These are phyloP conservation scores for Coemansia sp. DNA, from an alignment of 192 early-diverging fungal species.

Conservation along the genomic window DNA sequence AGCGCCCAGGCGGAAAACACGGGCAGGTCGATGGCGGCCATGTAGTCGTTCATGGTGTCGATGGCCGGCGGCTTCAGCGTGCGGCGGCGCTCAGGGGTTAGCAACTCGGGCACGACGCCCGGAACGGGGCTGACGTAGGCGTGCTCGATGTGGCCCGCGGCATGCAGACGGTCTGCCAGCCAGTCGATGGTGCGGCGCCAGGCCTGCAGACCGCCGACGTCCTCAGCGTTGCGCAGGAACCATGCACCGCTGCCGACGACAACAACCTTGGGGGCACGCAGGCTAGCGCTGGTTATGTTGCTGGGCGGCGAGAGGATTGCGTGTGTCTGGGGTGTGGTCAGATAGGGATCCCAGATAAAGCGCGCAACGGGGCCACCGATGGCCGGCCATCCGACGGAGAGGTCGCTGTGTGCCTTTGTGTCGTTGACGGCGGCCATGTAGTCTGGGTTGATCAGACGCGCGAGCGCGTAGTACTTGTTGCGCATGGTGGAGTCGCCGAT, in stretches of 20 bases:
- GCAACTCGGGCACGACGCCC: constrained; percentile 46
- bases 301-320: constrained; percentile 16
- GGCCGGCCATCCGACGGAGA: constrained; percentile 41
- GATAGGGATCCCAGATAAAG: constrained; percentile 75
- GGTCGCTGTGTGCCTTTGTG: constrained; percentile 29
- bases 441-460: constrained; percentile 42
- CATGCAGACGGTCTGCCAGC: constrained; percentile 18
- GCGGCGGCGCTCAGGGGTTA: constrained; percentile 48
- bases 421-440: constrained; percentile 22
- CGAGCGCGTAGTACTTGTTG: constrained; percentile 58
- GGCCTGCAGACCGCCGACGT: constrained; percentile 30
- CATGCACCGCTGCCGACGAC: constrained; percentile 62
- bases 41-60: constrained; percentile 56
- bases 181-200: constrained; percentile 51
- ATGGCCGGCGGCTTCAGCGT: constrained; percentile 52
- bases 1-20: constrained; percentile 56
- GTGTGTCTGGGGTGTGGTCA: constrained; percentile 50
- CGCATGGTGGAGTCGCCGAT: constrained; percentile 71
- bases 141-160: constrained; percentile 16
- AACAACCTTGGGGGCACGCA: constrained; percentile 33
- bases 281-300: constrained; percentile 2
- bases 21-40: constrained; percentile 34
- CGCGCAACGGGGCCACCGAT: constrained; percentile 40
- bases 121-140: constrained; percentile 44
- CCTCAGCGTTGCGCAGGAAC: constrained; percentile 59